A percentile compares a stretch with the other conserved stretches of the same genome.
Evolutionary conservation across 1,284 basidiomycete genomes (phyloP).

Genomic region (Cutaneotrichosporon mucoides): DNA sequence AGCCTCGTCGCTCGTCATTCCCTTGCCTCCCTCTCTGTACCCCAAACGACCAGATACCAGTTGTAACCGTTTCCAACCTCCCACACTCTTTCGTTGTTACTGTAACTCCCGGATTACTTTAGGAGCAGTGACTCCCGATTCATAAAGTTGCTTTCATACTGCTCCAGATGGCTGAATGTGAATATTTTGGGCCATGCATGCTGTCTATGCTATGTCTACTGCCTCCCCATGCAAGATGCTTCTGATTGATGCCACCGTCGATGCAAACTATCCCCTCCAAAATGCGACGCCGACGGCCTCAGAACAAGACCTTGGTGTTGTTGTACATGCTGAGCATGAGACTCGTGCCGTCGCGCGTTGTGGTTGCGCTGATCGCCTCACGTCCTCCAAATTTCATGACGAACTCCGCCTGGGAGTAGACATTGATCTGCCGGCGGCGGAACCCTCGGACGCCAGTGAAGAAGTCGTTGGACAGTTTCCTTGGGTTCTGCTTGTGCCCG

Average conservation of each 20-base stretch:
- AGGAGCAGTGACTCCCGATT: no score
- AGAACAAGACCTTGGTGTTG: constrained; percentile 50
- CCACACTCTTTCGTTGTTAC: background rate
- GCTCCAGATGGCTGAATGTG: no score
- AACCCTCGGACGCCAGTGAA: constrained; percentile 39
- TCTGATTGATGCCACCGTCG: background rate
- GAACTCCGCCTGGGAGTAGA: constrained; percentile 46
- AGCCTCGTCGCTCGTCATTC: no score
- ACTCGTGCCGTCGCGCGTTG: constrained; percentile 39
- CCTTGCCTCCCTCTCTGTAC: no score
- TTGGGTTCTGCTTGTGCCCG: no score
- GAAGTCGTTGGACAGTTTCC: constrained; percentile 20
- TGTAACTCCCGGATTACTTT: no score
- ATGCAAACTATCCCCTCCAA: no score
- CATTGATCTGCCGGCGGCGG: constrained; percentile 36
- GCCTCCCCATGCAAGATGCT: no score
- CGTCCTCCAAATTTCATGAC: constrained; percentile 35
- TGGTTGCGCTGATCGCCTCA: constrained; percentile 31
- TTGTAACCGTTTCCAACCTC: background rate
- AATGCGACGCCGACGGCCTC: background rate
- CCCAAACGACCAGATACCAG: no score
- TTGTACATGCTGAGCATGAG: constrained; percentile 47
- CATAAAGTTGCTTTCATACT: no score
- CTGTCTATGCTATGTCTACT: constrained; percentile 1
- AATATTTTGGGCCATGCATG: constrained; percentile 3